Percentiles rank a stretch among this genome's conserved stretches.
Conservation (phyloP, 2,329 filamentous ascomycete genomes). For the Stagonosporopsis chrysanthemi region DNA sequence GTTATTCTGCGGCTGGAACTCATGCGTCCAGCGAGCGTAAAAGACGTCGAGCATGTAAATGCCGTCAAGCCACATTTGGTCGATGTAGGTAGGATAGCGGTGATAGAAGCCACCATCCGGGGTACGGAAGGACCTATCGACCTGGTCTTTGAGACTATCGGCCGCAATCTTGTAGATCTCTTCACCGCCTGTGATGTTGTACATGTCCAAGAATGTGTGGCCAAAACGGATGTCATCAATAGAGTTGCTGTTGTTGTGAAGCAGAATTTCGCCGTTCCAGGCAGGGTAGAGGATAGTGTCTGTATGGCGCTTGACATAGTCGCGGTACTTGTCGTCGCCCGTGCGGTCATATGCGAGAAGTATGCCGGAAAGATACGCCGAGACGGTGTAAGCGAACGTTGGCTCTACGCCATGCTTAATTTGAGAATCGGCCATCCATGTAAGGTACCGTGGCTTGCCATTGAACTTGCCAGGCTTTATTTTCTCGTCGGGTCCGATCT, state of each 20-base stretch:
- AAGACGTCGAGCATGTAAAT: constrained; percentile 45
- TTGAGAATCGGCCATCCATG: constrained; percentile 33
- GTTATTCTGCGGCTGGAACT: constrained; percentile 38
- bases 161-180: constrained; percentile 57
- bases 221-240: constrained; percentile 58
- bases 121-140: constrained; percentile 58
- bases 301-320: constrained; percentile 57
- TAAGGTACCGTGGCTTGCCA: constrained; percentile 23
- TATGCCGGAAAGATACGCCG: constrained; percentile 27
- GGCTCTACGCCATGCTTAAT: constrained; percentile 33
- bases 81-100: constrained; percentile 52
- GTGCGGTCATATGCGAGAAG: constrained; percentile 29
- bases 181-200: constrained; percentile 35
- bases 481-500: constrained; percentile 20
- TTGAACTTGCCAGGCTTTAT: constrained; percentile 20
- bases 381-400: constrained; percentile 28
- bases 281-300: constrained; percentile 53
- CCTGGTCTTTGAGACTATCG: constrained; percentile 52
- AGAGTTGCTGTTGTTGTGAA: constrained; percentile 52
- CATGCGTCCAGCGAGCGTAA: constrained; percentile 35
- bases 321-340: constrained; percentile 25
- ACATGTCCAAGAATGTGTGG: constrained; percentile 55
- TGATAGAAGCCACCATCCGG: constrained; percentile 61
- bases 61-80: constrained; percentile 64
- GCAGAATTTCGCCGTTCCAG: constrained; percentile 31